Evolutionary conservation across 495 filamentous ascomycete species (phyloP).

Genomic region (Neurospora africana): DNA sequence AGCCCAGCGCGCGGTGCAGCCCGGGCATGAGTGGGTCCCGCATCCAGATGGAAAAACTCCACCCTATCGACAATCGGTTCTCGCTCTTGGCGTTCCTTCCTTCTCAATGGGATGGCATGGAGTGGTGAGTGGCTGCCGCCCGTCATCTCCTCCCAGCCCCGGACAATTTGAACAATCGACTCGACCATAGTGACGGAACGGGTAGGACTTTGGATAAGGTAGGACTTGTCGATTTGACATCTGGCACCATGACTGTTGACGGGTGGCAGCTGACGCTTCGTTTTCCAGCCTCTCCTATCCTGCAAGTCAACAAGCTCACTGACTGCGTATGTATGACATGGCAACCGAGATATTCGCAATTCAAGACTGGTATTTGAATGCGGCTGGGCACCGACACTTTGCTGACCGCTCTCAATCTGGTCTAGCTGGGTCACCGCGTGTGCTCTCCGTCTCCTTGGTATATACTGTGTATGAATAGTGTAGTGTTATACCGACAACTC

Average conservation of each 20-base stretch:
- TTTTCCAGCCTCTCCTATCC: background rate
- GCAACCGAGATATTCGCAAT: background rate
- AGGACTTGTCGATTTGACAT: background rate
- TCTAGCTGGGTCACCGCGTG: background rate
- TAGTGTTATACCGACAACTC: background rate
- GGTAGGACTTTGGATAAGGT: background rate
- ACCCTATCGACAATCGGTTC: background rate
- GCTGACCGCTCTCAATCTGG: background rate
- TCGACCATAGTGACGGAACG: background rate
- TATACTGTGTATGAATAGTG: background rate
- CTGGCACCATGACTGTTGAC: background rate
- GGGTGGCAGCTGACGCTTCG: background rate
- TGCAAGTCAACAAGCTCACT: background rate
- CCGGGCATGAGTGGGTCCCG: background rate
- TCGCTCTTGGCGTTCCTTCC: background rate
- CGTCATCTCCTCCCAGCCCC: background rate
- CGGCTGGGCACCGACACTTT: background rate
- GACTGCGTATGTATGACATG: background rate
- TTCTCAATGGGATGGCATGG: background rate
- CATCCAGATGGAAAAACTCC: background rate
- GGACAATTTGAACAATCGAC: background rate
- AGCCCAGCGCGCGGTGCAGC: background rate
- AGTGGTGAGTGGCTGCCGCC: background rate
- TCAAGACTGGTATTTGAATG: background rate
- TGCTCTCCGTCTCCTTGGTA: background rate